phyloP scores from a whole-genome alignment of 495 filamentous ascomycete genomes.

The Penicillium tannophilum region DNA sequence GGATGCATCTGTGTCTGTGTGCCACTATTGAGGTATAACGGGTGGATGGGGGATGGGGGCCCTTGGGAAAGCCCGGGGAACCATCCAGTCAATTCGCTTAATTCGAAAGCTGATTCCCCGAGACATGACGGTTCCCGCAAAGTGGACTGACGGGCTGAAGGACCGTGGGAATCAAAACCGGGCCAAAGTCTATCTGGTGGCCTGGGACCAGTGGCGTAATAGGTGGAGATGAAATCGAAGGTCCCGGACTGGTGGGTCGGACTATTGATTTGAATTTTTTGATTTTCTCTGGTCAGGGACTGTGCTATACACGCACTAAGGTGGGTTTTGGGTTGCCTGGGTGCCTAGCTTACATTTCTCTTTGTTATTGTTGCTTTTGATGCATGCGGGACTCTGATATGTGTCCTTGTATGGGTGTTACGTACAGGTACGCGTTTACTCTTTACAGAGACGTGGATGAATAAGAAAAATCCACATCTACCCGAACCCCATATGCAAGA shows the following conservation, averaged over 20 bases:
- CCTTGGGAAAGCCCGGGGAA: background rate
- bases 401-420: background rate
- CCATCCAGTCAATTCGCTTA: slow-evolving; percentile 9
- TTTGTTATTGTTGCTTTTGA: background rate
- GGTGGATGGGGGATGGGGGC: background rate
- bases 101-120: background rate
- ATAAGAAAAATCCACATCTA: background rate
- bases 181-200: slow-evolving; percentile 19
- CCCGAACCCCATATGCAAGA: background rate
- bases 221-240: slow-evolving; percentile 20
- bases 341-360: background rate
- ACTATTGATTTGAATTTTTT: slow-evolving; percentile 19
- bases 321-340: background rate
- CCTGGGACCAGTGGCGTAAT: slow-evolving; percentile 3
- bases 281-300: background rate
- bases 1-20: background rate
- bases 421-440: background rate
- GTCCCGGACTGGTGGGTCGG: slow-evolving; percentile 1
- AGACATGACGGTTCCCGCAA: background rate
- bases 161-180: slow-evolving; percentile 13
- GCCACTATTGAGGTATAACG: background rate
- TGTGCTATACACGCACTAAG: background rate
- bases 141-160: slow-evolving; percentile 8
- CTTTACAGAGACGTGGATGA: background rate
- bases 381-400: too few relatives aligned